These are phyloP conservation scores for Nelumbo lutea DNA, from an alignment of 164 flowering plant species.

Conservation along the genomic window DNA sequence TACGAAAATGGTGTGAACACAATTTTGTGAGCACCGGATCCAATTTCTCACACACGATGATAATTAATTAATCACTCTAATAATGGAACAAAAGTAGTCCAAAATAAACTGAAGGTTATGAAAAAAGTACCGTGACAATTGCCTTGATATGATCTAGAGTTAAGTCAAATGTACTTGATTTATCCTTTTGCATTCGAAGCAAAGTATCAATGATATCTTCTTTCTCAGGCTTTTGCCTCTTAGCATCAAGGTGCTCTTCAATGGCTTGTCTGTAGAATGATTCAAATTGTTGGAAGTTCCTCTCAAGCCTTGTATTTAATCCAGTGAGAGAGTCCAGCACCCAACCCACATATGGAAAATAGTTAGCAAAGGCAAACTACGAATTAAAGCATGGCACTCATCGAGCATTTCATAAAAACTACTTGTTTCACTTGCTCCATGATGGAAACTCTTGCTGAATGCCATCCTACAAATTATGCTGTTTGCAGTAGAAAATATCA, in stretches of 20 bases:
- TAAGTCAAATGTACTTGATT: neutral
- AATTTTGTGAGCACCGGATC: too few species aligned
- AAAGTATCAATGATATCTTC: constrained; percentile 7
- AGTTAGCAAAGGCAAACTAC: neutral
- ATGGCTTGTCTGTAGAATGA: neutral
- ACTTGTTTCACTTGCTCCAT: too few species aligned
- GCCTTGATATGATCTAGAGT: neutral
- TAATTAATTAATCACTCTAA: too few species aligned
- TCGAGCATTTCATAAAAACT: too few species aligned
- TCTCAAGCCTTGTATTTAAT: neutral
- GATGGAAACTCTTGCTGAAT: constrained; percentile 16
- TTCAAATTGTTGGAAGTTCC: neutral
- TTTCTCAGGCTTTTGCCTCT: neutral
- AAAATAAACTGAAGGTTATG: too few species aligned
- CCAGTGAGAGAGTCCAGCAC: neutral
- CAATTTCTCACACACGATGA: too few species aligned
- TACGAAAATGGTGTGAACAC: too few species aligned
- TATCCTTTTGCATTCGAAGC: constrained; percentile 3
- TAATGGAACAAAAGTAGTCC: too few species aligned
- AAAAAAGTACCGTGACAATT: neutral
- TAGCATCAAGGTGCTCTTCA: constrained; percentile 3
- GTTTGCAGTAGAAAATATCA: constrained; percentile 6
- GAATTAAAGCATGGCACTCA: neutral
- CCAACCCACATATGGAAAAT: constrained; percentile 2
- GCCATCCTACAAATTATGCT: constrained; percentile 19